phyloP scores from a whole-genome alignment of 2,329 filamentous ascomycete species.

The Colletotrichum simmondsii region DNA sequence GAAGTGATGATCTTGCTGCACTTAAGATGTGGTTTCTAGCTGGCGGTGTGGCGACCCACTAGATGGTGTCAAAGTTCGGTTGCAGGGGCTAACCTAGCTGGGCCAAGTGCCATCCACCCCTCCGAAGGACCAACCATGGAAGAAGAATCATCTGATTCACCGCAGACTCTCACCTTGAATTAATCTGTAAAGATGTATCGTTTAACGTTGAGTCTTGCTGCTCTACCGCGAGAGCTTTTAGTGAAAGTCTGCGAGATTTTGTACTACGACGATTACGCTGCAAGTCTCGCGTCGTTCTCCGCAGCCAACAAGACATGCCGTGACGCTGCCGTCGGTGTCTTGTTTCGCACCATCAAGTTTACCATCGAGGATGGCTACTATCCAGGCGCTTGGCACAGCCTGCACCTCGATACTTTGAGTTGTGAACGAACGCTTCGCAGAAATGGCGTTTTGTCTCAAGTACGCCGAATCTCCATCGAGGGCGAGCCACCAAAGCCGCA shows the following conservation, averaged over 20 bases:
- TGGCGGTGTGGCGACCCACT: background rate
- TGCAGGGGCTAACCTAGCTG: background rate
- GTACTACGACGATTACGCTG: background rate
- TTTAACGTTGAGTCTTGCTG: background rate
- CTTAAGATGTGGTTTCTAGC: background rate
- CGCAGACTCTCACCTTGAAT: background rate
- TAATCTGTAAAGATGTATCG: background rate
- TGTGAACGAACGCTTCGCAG: background rate
- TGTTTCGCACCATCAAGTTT: background rate
- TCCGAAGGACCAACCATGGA: background rate
- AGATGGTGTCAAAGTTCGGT: background rate
- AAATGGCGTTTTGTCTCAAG: background rate
- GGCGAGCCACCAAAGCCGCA: background rate
- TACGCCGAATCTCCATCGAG: background rate
- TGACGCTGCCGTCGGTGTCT: background rate
- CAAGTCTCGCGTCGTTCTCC: background rate
- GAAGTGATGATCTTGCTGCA: background rate
- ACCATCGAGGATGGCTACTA: too few relatives aligned
- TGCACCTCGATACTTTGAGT: background rate
- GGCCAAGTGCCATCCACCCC: background rate
- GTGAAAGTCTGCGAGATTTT: background rate
- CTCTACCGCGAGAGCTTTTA: background rate
- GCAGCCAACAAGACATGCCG: background rate
- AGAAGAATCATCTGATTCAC: background rate
- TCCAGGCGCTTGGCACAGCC: background rate